Conservation (phyloP, 78 protist genomes). For the Dictyostelium discoideum region dicty_2.7 NC_007088.5:2234001-2234500, state of each 20-base stretch:
- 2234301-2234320: conserved; percentile 37
- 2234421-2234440: conserved; percentile 75
- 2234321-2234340: not conserved
- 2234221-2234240: not conserved
- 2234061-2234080: not conserved
- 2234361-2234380: not conserved
- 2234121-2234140: not conserved
- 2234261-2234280: conserved; percentile 20
- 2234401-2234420: conserved; percentile 78
- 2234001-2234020: not conserved
- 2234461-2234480: conserved; percentile 68
- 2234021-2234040: conserved; percentile 18
- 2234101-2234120: conserved; percentile 2
- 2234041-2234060: not conserved
- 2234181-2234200: not conserved
- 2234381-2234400: conserved; percentile 58
- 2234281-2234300: conserved; percentile 66
- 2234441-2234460: conserved; percentile 73
- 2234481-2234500: conserved; percentile 77
- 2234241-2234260: conserved; percentile 54
- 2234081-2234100: not conserved
- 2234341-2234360: not conserved
- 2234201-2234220: conserved; percentile 8
- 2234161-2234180: not conserved
- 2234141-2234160: conserved; percentile 4